Evolutionary conservation across 768 basidiomycete species (phyloP).

Genomic region (Tricholoma saponaceum): DNA sequence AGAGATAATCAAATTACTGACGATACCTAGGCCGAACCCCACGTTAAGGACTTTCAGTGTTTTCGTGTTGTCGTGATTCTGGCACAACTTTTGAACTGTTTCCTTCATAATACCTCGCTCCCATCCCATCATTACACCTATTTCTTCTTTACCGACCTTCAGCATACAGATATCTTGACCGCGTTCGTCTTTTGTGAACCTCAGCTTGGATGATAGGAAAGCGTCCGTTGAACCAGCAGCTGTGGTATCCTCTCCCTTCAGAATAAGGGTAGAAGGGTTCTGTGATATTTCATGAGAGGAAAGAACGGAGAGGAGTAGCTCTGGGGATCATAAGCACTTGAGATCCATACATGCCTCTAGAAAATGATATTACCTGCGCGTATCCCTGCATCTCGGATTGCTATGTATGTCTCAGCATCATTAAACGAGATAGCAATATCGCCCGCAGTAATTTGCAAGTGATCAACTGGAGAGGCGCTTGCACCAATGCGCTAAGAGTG

Average conservation of each 20-base stretch:
- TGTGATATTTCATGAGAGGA: conserved; percentile 40
- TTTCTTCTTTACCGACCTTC: conserved; percentile 60
- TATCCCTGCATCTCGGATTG: conserved; percentile 90
- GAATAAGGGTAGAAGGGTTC: conserved; percentile 29
- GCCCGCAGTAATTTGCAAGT: conserved; percentile 76
- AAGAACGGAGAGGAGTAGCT: conserved; percentile 66
- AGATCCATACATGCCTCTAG: not conserved
- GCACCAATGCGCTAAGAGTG: not conserved
- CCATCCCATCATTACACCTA: conserved; percentile 99
- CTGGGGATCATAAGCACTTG: conserved; percentile 29
- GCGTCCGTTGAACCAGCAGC: conserved; percentile 59
- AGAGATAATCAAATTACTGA: conserved; percentile 29
- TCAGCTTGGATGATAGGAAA: conserved; percentile 69
- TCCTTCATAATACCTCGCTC: conserved; percentile 82
- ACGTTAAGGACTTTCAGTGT: conserved; percentile 78
- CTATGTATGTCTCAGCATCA: conserved; percentile 63
- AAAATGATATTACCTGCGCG: conserved; percentile 58
- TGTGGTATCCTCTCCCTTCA: conserved; percentile 50
- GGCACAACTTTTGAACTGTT: conserved; percentile 67
- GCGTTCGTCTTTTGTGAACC: conserved; percentile 61
- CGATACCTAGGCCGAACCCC: conserved; percentile 93
- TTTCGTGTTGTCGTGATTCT: conserved; percentile 40
- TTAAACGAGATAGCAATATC: conserved; percentile 90
- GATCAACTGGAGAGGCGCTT: conserved; percentile 52
- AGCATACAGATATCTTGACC: conserved; percentile 85